Conservation (phyloP, 345 rosid species). For the Eucalyptus leucophloia region DNA sequence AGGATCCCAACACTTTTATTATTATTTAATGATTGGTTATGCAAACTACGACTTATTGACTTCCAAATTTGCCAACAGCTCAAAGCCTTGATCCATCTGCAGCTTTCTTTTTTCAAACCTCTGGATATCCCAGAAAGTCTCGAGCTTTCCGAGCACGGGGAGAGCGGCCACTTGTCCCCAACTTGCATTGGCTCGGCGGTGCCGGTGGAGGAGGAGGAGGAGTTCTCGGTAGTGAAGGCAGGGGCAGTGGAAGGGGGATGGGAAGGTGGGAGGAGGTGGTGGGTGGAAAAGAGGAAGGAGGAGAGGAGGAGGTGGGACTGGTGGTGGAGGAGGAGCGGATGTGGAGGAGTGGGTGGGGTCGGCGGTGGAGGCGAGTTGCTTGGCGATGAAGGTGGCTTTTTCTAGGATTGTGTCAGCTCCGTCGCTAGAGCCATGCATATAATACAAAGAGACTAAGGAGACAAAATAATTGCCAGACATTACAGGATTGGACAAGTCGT, state of each 20-base stretch:
- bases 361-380: constrained; percentile 32
- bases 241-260: constrained; percentile 5
- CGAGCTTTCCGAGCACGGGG: constrained; percentile 17
- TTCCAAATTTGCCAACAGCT: too few relatives aligned
- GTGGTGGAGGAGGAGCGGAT: constrained; percentile 43
- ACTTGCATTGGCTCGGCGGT: constrained; percentile 58
- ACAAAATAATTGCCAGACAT: too few relatives aligned
- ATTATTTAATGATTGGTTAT: too few relatives aligned
- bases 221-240: constrained; percentile 29
- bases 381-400: constrained; percentile 56
- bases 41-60: too few relatives aligned
- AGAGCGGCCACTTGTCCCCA: constrained; percentile 64
- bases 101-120: too few relatives aligned
- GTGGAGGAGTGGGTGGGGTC: constrained; percentile 33
- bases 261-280: neutral
- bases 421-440: neutral
- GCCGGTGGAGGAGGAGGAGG: constrained; percentile 3
- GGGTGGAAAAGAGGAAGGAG: constrained; percentile 24
- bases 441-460: too few relatives aligned
- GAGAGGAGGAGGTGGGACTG: constrained; percentile 49
- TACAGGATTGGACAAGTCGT: too few relatives aligned
- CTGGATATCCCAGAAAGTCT: too few relatives aligned
- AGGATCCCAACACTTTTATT: too few relatives aligned
- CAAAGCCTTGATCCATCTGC: too few relatives aligned
- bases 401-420: constrained; percentile 41